Percentiles rank a stretch among this genome's conserved stretches.
phyloP scores from a whole-genome alignment of 1,139 yeast genomes.

The Kodamaea ohmeri region DNA sequence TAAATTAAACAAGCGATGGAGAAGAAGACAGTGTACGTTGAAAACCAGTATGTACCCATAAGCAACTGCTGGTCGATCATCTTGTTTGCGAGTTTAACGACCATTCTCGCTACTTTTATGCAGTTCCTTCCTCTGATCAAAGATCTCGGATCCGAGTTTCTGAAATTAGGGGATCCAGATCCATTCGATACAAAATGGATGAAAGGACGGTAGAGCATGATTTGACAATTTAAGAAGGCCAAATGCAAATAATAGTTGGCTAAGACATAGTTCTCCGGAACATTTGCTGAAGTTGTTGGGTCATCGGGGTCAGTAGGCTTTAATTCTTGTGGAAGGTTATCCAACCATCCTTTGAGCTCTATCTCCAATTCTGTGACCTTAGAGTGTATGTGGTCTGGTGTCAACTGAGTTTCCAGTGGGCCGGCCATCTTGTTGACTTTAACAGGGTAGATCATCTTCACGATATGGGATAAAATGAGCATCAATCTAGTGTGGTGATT shows the following conservation, averaged over 20 bases:
- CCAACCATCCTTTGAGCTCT: conserved; percentile 74
- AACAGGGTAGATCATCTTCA: conserved; percentile 44
- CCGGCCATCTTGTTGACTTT: conserved; percentile 20
- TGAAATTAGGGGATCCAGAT: conserved; percentile 38
- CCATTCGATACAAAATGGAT: conserved; percentile 72
- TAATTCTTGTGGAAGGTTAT: conserved; percentile 67
- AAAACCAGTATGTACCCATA: conserved; percentile 91
- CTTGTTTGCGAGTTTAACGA: conserved; percentile 78
- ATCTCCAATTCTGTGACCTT: conserved; percentile 72
- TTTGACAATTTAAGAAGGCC: conserved; percentile 79
- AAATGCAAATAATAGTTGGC: conserved; percentile 78
- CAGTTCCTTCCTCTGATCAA: conserved; percentile 78
- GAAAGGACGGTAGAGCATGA: conserved; percentile 85
- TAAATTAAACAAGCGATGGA: conserved; percentile 85
- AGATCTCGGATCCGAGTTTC: conserved; percentile 42
- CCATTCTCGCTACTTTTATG: conserved; percentile 80
- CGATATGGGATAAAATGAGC: conserved; percentile 43
- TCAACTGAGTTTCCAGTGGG: conserved; percentile 19
- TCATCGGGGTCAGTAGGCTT: conserved; percentile 65
- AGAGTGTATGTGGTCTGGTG: conserved; percentile 49
- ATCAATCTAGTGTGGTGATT: conserved; percentile 80
- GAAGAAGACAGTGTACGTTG: conserved; percentile 87
- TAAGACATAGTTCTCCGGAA: conserved; percentile 62
- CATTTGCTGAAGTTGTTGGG: conserved; percentile 26
- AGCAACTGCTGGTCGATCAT: conserved; percentile 72